Conservation (phyloP, 2,329 filamentous ascomycete genomes). For the Colletotrichum tamarilloi region DNA sequence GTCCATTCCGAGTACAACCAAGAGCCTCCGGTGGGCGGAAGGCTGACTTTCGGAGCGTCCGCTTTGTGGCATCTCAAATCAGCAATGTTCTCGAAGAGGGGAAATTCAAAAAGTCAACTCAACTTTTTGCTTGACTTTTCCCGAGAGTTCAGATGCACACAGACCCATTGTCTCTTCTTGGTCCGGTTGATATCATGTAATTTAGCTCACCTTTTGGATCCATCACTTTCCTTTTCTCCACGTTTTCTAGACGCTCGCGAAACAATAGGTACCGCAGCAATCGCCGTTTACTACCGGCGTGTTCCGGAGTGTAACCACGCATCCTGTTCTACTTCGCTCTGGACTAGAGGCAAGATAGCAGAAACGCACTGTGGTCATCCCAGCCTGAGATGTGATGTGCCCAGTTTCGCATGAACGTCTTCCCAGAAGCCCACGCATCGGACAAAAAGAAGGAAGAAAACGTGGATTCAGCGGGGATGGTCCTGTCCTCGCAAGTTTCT, state of each 20-base stretch:
- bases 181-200: background rate
- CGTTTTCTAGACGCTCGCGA: conserved; percentile 12
- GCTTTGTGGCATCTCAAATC: background rate
- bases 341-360: background rate
- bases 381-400: background rate
- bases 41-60: background rate
- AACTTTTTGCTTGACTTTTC: background rate
- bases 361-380: background rate
- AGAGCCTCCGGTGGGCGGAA: background rate
- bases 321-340: background rate
- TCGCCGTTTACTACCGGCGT: background rate
- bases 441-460: background rate
- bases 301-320: background rate
- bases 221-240: background rate
- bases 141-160: conserved; percentile 23
- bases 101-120: conserved; percentile 3
- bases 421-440: background rate
- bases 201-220: background rate
- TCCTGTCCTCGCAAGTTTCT: background rate
- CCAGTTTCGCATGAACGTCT: background rate
- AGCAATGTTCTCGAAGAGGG: conserved; percentile 14
- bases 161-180: background rate
- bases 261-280: background rate
- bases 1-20: background rate
- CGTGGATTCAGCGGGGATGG: background rate